Percentiles rank a stretch among this genome's conserved stretches.
Evolutionary conservation across 192 early-diverging fungal species (phyloP).

Genomic region (Coemansia sp.): DNA sequence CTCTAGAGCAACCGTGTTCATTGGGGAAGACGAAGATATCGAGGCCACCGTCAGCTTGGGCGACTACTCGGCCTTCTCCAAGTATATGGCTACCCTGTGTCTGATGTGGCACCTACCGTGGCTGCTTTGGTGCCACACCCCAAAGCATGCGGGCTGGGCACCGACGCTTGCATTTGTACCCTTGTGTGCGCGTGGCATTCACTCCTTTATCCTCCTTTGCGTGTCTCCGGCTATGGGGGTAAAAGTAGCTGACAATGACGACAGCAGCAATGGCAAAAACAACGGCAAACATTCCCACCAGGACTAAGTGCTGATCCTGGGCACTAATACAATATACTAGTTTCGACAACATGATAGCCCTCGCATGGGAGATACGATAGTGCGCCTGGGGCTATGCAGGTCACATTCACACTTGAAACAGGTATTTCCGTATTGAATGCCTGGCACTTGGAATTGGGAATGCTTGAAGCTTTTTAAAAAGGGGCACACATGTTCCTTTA

Average conservation of each 20-base stretch:
- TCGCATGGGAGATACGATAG: no score
- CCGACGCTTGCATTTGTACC: conserved; percentile 3
- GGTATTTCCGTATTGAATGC: not conserved
- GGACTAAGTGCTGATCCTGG: not conserved
- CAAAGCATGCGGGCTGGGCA: conserved; percentile 6
- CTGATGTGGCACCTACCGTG: conserved; percentile 25
- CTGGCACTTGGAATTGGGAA: conserved; percentile 1
- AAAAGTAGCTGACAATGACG: conserved; percentile 11
- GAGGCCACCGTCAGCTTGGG: conserved; percentile 16
- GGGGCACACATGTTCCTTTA: not conserved
- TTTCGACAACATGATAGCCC: no score
- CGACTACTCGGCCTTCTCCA: conserved; percentile 15
- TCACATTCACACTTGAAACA: not conserved
- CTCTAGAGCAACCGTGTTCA: not conserved
- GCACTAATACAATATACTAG: not conserved
- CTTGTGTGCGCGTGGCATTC: conserved; percentile 20
- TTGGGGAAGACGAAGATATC: conserved; percentile 17
- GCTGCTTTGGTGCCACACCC: conserved; percentile 20
- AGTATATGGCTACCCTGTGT: conserved; percentile 1
- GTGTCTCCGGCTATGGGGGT: conserved; percentile 22
- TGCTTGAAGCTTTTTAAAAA: not conserved
- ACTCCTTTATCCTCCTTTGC: conserved; percentile 14
- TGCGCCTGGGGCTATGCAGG: not conserved
- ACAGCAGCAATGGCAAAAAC: not conserved
- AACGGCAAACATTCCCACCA: conserved; percentile 3